Evolutionary conservation across 257 asterid species (phyloP).

Genomic region (Misopates orontium): DNA sequence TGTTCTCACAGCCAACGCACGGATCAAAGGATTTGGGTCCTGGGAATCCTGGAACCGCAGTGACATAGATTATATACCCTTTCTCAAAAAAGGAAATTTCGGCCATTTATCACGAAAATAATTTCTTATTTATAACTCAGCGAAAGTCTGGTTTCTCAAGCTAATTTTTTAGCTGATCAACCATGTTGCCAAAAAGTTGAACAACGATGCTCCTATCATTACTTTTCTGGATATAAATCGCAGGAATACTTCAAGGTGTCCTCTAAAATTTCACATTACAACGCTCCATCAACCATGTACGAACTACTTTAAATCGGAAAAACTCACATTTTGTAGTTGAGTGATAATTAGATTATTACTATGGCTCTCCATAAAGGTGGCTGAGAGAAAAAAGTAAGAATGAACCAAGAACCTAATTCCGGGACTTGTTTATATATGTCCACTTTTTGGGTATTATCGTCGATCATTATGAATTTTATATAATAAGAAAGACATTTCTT

Average conservation of each 20-base stretch:
- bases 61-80: constrained; percentile 16
- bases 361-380: background rate
- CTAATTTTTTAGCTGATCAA: constrained; percentile 12
- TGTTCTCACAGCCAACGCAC: constrained; percentile 99
- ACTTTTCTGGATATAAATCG: background rate
- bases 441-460: constrained; percentile 9
- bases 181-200: constrained; percentile 9
- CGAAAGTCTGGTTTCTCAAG: constrained; percentile 1
- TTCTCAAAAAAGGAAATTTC: too few species aligned
- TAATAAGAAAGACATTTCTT: background rate
- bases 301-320: background rate
- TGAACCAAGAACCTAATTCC: constrained; percentile 12
- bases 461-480: constrained; percentile 8
- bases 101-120: too few species aligned
- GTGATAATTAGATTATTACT: too few species aligned
- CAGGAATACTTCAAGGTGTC: constrained; percentile 7
- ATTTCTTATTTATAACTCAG: too few species aligned
- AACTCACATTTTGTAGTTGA: constrained; percentile 19
- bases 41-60: constrained; percentile 78
- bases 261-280: background rate
- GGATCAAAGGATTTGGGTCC: constrained; percentile 98
- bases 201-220: background rate
- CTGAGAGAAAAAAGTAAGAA: background rate
- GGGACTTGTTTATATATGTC: constrained; percentile 5
- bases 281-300: constrained; percentile 13